A percentile compares a stretch with the other conserved stretches of the same genome.
Evolutionary conservation across 805 yeast species (phyloP).

Genomic region (Isabelozyma gotoi): DNA sequence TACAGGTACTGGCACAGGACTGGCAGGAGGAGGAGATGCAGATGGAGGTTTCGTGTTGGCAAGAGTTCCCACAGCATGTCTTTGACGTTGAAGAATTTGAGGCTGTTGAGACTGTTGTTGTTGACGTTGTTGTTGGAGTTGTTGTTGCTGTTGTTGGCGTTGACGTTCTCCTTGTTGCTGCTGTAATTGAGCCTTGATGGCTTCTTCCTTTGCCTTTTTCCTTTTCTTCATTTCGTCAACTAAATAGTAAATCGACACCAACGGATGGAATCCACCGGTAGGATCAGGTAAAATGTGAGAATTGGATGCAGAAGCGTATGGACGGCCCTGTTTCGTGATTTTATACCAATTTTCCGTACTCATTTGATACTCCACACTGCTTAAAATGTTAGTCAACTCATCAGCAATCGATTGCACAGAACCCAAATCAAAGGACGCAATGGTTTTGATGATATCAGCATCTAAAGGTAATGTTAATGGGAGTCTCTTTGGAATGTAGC

Average conservation of each 20-base stretch:
- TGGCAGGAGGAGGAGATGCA: slow-evolving; percentile 12
- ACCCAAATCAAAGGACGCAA: slow-evolving; percentile 79
- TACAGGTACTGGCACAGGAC: slow-evolving; percentile 17
- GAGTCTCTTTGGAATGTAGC: slow-evolving; percentile 71
- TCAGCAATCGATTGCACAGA: slow-evolving; percentile 55
- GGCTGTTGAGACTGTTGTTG: slow-evolving; percentile 7
- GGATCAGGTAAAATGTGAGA: slow-evolving; percentile 61
- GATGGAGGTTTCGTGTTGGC: slow-evolving; percentile 4
- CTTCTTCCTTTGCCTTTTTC: slow-evolving; percentile 58
- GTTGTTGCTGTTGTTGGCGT: slow-evolving; percentile 10
- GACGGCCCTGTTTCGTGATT: slow-evolving; percentile 35
- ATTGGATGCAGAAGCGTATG: slow-evolving; percentile 34
- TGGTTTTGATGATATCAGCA: slow-evolving; percentile 64
- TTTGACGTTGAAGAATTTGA: slow-evolving; percentile 3
- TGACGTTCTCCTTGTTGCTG: slow-evolving; percentile 17
- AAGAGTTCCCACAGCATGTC: slow-evolving; percentile 2
- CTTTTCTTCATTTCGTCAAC: slow-evolving; percentile 82
- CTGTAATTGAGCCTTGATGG: slow-evolving; percentile 29
- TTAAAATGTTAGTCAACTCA: slow-evolving; percentile 56
- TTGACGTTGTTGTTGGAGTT: slow-evolving; percentile 8
- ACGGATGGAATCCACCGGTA: slow-evolving; percentile 83
- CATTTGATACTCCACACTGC: slow-evolving; percentile 63
- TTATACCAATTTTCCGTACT: slow-evolving; percentile 65
- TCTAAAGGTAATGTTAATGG: slow-evolving; percentile 76
- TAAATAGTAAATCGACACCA: slow-evolving; percentile 80